Conservation (phyloP, 768 basidiomycete genomes). For the Tulasnella sp. region DNA sequence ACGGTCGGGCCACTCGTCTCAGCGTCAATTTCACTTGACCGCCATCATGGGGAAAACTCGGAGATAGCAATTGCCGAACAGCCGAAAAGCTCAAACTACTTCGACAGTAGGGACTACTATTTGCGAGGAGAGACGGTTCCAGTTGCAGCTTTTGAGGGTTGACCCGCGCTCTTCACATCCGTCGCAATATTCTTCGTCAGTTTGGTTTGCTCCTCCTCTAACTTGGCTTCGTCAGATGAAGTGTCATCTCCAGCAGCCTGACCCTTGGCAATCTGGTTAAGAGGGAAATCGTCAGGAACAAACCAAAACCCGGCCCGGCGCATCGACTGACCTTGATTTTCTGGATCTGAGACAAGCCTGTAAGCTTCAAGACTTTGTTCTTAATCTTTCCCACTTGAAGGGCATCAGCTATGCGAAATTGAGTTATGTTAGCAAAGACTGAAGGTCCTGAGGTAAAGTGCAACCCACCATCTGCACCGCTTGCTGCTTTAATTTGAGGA, state of each 20-base stretch:
- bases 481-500: slow-evolving; percentile 39
- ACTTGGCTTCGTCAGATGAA: slow-evolving; percentile 32
- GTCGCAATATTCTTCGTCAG: slow-evolving; percentile 40
- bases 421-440: neutral
- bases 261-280: slow-evolving; percentile 39
- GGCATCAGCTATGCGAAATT: slow-evolving; percentile 34
- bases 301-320: neutral
- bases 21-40: no score
- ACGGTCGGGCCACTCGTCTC: no score
- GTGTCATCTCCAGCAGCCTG: slow-evolving; percentile 37
- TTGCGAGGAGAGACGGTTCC: slow-evolving; percentile 13
- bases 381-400: slow-evolving; percentile 43
- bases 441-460: neutral
- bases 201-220: slow-evolving; percentile 38
- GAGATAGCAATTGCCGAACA: no score
- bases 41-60: no score
- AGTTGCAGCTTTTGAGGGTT: slow-evolving; percentile 34
- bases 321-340: slow-evolving; percentile 29
- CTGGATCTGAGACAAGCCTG: slow-evolving; percentile 37
- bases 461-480: slow-evolving; percentile 34
- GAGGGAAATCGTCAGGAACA: neutral
- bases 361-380: slow-evolving; percentile 47
- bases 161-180: slow-evolving; percentile 37
- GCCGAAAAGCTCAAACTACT: neutral
- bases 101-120: neutral